phyloP scores from a whole-genome alignment of 768 basidiomycete species.

The Trametes punicea region DNA sequence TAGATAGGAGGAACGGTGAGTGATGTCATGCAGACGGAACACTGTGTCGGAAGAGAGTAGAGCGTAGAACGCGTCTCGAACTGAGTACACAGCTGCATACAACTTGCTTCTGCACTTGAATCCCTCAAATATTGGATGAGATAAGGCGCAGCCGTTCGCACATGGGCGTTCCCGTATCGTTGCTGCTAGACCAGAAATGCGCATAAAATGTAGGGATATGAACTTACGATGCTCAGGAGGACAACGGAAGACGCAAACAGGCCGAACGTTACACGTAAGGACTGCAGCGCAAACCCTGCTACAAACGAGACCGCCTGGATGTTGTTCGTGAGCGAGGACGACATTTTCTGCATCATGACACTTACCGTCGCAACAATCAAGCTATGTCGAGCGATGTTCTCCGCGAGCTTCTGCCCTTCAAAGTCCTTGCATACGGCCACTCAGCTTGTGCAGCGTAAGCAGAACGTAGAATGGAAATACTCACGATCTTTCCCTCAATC shows the following conservation, averaged over 20 bases:
- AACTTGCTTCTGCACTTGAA: no score
- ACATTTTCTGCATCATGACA: not conserved
- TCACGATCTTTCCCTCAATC: constrained; percentile 34
- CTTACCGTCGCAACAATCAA: constrained; percentile 48
- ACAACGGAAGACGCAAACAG: constrained; percentile 37
- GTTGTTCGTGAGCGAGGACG: not conserved
- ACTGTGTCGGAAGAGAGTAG: not conserved
- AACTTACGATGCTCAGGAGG: constrained; percentile 16
- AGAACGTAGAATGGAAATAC: not conserved
- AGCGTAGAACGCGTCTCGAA: not conserved
- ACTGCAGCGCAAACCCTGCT: constrained; percentile 54
- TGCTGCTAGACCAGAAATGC: not conserved
- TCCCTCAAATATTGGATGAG: no score
- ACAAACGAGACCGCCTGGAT: constrained; percentile 52
- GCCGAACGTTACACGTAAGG: constrained; percentile 50
- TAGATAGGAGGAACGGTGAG: constrained; percentile 26
- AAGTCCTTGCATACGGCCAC: constrained; percentile 45
- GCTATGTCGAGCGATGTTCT: constrained; percentile 41
- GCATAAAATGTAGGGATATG: not conserved
- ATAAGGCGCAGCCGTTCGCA: no score
- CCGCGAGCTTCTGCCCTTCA: constrained; percentile 55
- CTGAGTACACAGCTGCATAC: not conserved
- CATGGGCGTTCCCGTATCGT: no score
- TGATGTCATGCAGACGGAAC: constrained; percentile 8
- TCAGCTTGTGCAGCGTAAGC: not conserved